Evolutionary conservation across 2,329 filamentous ascomycete species (phyloP), one percentile per base, ranked within the genome.

Genomic region (Clarireedia sp.): DNA sequence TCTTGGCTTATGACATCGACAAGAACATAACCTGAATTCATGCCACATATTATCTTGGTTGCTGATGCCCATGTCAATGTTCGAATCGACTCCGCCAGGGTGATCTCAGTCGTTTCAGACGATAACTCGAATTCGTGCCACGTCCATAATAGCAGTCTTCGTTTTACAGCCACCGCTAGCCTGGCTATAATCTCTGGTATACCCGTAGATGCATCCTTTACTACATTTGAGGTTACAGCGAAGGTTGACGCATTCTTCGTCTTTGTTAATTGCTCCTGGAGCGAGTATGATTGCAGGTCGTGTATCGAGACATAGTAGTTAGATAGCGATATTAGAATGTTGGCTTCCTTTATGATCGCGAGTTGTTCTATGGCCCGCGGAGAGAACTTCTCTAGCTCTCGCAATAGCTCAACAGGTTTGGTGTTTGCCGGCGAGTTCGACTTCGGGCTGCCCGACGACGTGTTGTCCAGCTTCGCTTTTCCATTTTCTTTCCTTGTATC

Each of bases 81-180:
- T 67, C 94, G 89, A 59, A 96, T 88, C 21, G 87, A 83, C 66
- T 92, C 92, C 36, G 89, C 77, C 45, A 97, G 77, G 1, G 83
- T 81, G 38, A 96, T 81, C 72, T 97, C 94, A 26, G 76, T 75
- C 0, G 86, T 82, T 36, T 94, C 83, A 3, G 81, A 77, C 48
- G 80, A 80, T 43, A 96, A 78, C 73, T 97, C 94, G 75, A 90
- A 94, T 69, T 96, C 91, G 65, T 94, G 87, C 94, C 95, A 99
- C 66, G 86, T 89, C 91, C 94, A 99, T 54, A 96, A 73, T 58
- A 97, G 71, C 51, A 99, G 77, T 65, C 89, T 88, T 66, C 94
- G 79, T 77, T 97, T 97, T 36, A 96, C 89, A 4, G 90, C 90
- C 10, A 99, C 92, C 6, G 90, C 94, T 51, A 99, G 75, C 38